phyloP scores from a whole-genome alignment of 2,329 filamentous ascomycete genomes.

The Penicillium sp. region DNA sequence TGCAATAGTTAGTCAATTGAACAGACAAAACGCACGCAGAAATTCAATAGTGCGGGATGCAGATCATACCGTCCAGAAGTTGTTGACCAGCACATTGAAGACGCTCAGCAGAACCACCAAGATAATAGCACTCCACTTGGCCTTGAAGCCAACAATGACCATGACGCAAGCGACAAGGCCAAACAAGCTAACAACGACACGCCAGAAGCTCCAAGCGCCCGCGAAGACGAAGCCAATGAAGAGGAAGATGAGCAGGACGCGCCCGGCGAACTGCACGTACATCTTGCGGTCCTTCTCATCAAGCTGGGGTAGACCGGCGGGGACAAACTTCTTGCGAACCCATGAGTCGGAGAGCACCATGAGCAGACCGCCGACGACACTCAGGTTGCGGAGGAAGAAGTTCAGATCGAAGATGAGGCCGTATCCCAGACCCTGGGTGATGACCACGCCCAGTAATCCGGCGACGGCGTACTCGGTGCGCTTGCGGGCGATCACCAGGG shows the following conservation, averaged over 20 bases:
- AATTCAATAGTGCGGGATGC: not conserved
- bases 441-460: constrained; percentile 86
- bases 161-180: constrained; percentile 93
- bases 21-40: not conserved
- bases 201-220: constrained; percentile 88
- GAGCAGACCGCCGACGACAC: constrained; percentile 92
- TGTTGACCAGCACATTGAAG: constrained; percentile 98
- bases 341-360: constrained; percentile 99
- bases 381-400: constrained; percentile 99
- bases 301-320: constrained; percentile 87
- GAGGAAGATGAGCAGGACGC: constrained; percentile 94
- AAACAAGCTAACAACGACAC: constrained; percentile 80
- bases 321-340: constrained; percentile 96
- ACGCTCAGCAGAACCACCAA: constrained; percentile 92
- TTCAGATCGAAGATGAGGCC: constrained; percentile 98
- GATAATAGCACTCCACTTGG: constrained; percentile 96
- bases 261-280: constrained; percentile 98
- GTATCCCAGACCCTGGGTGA: constrained; percentile 94
- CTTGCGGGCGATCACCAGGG: constrained; percentile 87
- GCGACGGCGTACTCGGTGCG: constrained; percentile 91
- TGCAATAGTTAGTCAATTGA: constrained; percentile 21
- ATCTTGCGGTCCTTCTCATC: constrained; percentile 99
- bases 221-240: constrained; percentile 97
- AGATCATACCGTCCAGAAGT: constrained; percentile 94
- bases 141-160: constrained; percentile 99